A percentile compares a stretch with the other conserved stretches of the same genome.
Conservation (phyloP, 192 early-diverging fungal genomes). For the Allomyces arbusculus region DNA sequence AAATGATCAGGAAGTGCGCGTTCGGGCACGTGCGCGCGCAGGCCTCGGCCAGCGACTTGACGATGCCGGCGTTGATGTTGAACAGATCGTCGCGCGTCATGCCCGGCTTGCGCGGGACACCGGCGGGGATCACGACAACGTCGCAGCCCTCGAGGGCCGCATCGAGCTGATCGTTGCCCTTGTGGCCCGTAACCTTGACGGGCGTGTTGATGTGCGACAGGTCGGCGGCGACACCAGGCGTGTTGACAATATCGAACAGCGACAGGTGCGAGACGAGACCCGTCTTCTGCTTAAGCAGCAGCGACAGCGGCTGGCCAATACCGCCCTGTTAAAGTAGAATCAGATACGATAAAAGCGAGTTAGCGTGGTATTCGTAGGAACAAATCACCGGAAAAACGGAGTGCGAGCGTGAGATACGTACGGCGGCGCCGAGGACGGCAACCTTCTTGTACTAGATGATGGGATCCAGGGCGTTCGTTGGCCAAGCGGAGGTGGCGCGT, state of each 20-base stretch:
- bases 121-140: constrained; percentile 83
- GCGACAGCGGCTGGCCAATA: constrained; percentile 91
- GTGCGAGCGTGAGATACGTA: not conserved
- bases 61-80: constrained; percentile 94
- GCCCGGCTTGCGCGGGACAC: constrained; percentile 92
- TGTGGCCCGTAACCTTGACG: constrained; percentile 49
- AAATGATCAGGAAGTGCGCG: constrained; percentile 73
- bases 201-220: constrained; percentile 80
- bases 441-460: not conserved
- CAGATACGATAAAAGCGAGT: too few relatives aligned
- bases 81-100: constrained; percentile 98
- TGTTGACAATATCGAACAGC: constrained; percentile 94
- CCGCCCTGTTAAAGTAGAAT: constrained; percentile 33
- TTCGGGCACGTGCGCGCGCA: constrained; percentile 62
- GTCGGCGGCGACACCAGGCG: constrained; percentile 89
- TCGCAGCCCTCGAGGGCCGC: constrained; percentile 43
- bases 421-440: not conserved
- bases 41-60: constrained; percentile 58
- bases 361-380: too few relatives aligned
- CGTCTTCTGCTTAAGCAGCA: constrained; percentile 75
- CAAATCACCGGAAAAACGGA: too few relatives aligned
- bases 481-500: too few relatives aligned
- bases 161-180: constrained; percentile 41
- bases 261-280: constrained; percentile 56
- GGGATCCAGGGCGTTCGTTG: too few relatives aligned